Conservation (phyloP, 192 early-diverging fungal species). For the Coemansia sp. region DNA sequence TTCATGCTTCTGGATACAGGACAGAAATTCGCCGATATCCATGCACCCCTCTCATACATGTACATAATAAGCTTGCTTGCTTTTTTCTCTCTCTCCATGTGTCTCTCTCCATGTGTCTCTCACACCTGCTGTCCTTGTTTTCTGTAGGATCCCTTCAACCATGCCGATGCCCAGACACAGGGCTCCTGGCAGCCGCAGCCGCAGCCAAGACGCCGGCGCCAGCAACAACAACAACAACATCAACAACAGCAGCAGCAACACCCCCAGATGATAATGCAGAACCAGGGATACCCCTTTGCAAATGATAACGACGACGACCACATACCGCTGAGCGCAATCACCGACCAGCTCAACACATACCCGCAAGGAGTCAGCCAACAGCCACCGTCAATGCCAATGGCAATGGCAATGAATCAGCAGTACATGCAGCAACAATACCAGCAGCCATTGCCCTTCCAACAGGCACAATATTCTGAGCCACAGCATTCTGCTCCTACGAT, state of each 20-base stretch:
- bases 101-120: too few species aligned
- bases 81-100: too few species aligned
- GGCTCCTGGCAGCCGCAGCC: constrained; percentile 1
- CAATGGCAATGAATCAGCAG: constrained; percentile 17
- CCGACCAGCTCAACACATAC: constrained; percentile 11
- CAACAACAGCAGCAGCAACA: neutral
- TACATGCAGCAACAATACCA: constrained; percentile 15
- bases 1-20: too few species aligned
- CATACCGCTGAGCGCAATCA: constrained; percentile 30
- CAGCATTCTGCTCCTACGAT: constrained; percentile 6
- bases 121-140: too few species aligned
- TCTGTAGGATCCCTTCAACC: constrained; percentile 5
- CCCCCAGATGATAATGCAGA: neutral
- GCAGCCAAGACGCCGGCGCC: neutral
- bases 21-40: neutral
- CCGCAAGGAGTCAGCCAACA: neutral
- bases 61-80: neutral
- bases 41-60: neutral
- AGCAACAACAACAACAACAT: constrained; percentile 10
- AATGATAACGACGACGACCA: constrained; percentile 34
- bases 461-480: neutral
- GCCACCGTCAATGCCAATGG: neutral
- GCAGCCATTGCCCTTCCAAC: neutral
- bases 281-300: neutral
- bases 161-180: neutral